phyloP scores from a whole-genome alignment of 768 basidiomycete species.

The Termitomyces sp. region DNA sequence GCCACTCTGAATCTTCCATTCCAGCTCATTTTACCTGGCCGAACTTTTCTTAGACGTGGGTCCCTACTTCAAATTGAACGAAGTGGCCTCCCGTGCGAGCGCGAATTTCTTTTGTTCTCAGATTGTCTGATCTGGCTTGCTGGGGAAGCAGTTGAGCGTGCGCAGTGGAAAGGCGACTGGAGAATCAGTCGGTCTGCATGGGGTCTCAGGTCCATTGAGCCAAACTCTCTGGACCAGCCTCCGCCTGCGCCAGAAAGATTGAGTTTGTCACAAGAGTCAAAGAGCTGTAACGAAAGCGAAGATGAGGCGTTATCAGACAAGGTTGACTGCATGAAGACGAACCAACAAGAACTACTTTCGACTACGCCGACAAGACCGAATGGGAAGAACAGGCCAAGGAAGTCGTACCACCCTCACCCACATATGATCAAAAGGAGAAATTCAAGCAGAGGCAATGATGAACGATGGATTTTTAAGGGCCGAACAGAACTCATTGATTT shows the following conservation, averaged over 20 bases:
- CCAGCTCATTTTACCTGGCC: slow-evolving; percentile 75
- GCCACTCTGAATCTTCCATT: slow-evolving; percentile 72
- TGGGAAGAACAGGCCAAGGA: slow-evolving; percentile 11
- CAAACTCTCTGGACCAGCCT: slow-evolving; percentile 8
- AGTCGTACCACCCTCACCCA: slow-evolving; percentile 23
- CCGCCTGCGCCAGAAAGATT: slow-evolving; percentile 9
- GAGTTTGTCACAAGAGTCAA: slow-evolving; percentile 16
- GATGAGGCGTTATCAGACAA: slow-evolving; percentile 38
- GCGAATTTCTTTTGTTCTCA: slow-evolving; percentile 78
- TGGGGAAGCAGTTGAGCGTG: slow-evolving; percentile 35
- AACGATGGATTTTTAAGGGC: slow-evolving; percentile 72
- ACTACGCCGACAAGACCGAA: slow-evolving; percentile 12
- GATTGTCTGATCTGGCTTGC: slow-evolving; percentile 80
- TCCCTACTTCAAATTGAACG: slow-evolving; percentile 51
- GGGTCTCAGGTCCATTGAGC: slow-evolving; percentile 14
- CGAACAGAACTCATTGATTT: slow-evolving; percentile 65
- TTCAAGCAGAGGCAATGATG: slow-evolving; percentile 45
- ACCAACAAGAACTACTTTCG: slow-evolving; percentile 12
- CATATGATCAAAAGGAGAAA: slow-evolving; percentile 26
- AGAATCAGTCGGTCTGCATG: slow-evolving; percentile 22
- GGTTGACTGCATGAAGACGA: neutral
- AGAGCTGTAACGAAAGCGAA: slow-evolving; percentile 57
- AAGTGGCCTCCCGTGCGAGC: slow-evolving; percentile 43
- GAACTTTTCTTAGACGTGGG: slow-evolving; percentile 70
- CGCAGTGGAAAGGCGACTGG: slow-evolving; percentile 27